Evolutionary conservation across 495 filamentous ascomycete genomes (phyloP), one percentile per base, ranked within the genome.

Genomic region (Barbatosphaeria neglecta): DNA sequence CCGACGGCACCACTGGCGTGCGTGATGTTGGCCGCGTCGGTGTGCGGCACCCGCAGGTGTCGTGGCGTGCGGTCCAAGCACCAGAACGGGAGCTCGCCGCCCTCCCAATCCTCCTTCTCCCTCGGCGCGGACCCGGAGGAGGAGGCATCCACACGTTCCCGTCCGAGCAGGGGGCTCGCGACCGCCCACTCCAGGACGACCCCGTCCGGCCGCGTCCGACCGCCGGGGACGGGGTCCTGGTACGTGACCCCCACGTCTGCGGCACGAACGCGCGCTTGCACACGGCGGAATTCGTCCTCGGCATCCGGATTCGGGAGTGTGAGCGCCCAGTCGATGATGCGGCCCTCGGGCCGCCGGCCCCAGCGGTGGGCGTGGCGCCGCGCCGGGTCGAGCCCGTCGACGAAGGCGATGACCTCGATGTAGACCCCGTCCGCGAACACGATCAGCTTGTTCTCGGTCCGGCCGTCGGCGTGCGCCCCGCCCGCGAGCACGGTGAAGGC

Each of bases 351-450:
- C 44, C 68, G 66, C 8, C 49, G 27, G 4, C 71, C 75, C 76
- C 75, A 82, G 37, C 68, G 69, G 48, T 78, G 74, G 4, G 58
- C 57, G 11, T 51, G 53, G 20, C 71, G 65, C 16, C 54, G 50
- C 5, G 49, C 54, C 0, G 67, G 64, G 41, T 65, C 56, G 13
- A 47, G 13, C 43, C 70, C 70, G 27, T 70, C 54, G 25, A 78
- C 66, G 61, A 81, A 81, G 45, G 72, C 72, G 52, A 80, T 75
- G 9, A 80, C 64, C 55, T 81, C 77, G 46, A 81, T 54, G 62
- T 81, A 81, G 23, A 63, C 65, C 42, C 77, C 77, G 54, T 80
- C 77, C 24, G 55, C 24, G 53, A 81, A 74, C 24, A 75, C 49
- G 44, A 77, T 69, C 28, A 81, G 71, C 23, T 68, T 72, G 57